Conservation (phyloP, 495 filamentous ascomycete genomes). For the Neurospora tetrasperma region DNA sequence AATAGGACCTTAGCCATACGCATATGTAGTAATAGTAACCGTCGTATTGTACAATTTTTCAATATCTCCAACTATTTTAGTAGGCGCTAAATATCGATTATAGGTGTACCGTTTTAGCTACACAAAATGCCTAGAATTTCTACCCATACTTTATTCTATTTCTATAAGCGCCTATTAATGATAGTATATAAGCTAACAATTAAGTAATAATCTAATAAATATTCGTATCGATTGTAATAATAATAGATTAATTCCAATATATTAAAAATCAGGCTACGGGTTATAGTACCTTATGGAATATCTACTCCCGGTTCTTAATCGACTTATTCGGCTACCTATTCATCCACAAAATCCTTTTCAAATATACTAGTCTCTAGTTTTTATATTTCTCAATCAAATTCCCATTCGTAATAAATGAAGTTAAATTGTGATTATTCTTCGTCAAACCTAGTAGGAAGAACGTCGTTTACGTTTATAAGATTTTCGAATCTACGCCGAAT, state of each 20-base stretch:
- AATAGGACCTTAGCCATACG: neutral
- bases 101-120: neutral
- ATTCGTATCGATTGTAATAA: neutral
- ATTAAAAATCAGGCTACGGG: too few species aligned
- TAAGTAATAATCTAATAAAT: neutral
- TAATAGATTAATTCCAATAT: neutral
- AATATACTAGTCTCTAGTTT: too few species aligned
- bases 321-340: too few species aligned
- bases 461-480: too few species aligned
- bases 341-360: too few species aligned
- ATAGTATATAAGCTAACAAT: neutral
- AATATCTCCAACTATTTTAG: neutral
- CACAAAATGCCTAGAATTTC: neutral
- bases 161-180: neutral
- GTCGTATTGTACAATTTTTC: neutral
- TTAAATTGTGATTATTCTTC: too few species aligned
- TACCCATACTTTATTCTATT: neutral
- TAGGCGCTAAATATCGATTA: neutral
- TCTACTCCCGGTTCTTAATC: too few species aligned
- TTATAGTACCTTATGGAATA: too few species aligned
- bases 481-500: too few species aligned
- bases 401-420: too few species aligned
- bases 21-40: neutral
- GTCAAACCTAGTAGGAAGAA: too few species aligned
- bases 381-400: too few species aligned